A percentile compares a stretch with the other conserved stretches of the same genome.
phyloP scores from a whole-genome alignment of 306 rosid genomes.

The Clitoria ternatea region DNA sequence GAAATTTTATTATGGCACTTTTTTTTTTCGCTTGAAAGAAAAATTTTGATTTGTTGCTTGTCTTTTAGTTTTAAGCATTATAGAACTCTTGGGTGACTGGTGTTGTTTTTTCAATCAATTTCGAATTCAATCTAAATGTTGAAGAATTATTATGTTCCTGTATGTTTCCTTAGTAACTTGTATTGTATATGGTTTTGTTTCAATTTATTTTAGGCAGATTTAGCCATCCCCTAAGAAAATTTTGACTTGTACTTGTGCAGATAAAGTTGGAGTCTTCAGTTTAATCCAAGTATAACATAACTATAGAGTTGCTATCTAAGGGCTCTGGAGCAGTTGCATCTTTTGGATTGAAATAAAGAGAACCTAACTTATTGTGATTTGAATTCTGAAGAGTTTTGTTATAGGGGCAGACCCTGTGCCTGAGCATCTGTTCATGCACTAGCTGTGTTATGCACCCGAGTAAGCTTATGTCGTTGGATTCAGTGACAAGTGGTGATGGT shows the following conservation, averaged over 20 bases:
- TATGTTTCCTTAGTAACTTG: background rate
- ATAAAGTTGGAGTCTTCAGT: slow-evolving; percentile 25
- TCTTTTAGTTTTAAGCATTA: background rate
- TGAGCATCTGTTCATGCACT: background rate
- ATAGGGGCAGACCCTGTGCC: slow-evolving; percentile 12
- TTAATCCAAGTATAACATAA: slow-evolving; percentile 18
- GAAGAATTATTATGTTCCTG: background rate
- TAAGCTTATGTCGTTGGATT: slow-evolving; percentile 22
- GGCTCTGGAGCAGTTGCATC: slow-evolving; percentile 22
- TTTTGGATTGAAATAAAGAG: background rate
- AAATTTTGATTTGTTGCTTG: background rate
- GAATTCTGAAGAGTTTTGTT: too few species aligned
- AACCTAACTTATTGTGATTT: too few species aligned
- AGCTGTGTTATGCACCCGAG: slow-evolving; percentile 19
- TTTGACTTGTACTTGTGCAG: slow-evolving; percentile 26
- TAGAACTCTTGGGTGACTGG: background rate
- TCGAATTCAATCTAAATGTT: background rate
- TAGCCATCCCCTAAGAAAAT: slow-evolving; percentile 4
- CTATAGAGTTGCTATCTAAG: slow-evolving; percentile 2
- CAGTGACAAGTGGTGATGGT: slow-evolving; percentile 38
- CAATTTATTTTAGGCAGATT: background rate
- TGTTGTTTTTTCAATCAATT: background rate
- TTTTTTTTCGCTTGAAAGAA: background rate
- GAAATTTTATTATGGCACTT: background rate
- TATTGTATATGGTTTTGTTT: slow-evolving; percentile 7